phyloP scores from a whole-genome alignment of 768 basidiomycete species.

The Dioszegia aurantiaca region DNA sequence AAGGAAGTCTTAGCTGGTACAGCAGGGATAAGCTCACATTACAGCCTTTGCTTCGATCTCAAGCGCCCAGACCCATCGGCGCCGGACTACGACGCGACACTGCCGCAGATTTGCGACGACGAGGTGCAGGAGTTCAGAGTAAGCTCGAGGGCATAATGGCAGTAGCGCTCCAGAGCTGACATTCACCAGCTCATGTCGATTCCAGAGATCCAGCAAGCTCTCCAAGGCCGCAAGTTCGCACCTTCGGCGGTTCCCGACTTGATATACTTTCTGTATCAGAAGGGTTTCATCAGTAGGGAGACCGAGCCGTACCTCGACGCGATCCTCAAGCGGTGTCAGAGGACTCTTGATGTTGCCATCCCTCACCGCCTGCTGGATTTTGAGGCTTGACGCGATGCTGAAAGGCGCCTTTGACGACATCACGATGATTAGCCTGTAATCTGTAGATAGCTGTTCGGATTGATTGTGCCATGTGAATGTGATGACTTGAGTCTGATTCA shows the following conservation, averaged over 20 bases:
- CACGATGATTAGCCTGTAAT: too few relatives aligned
- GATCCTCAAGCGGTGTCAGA: conserved; percentile 53
- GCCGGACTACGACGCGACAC: not conserved
- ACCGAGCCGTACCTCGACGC: conserved; percentile 76
- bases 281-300: conserved; percentile 67
- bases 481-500: too few relatives aligned
- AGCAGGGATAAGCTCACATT: not conserved
- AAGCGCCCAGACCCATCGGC: conserved; percentile 1
- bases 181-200: conserved; percentile 4
- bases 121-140: conserved; percentile 7
- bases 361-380: conserved; percentile 10
- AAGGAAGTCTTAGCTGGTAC: not conserved
- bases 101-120: conserved; percentile 3
- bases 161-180: too few relatives aligned
- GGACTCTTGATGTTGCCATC: conserved; percentile 18
- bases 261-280: conserved; percentile 5
- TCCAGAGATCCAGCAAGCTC: not conserved
- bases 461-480: too few relatives aligned
- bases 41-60: conserved; percentile 10
- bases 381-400: too few relatives aligned
- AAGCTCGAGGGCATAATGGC: not conserved
- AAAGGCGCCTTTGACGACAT: too few relatives aligned
- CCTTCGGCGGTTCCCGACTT: conserved; percentile 10
- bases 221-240: not conserved
- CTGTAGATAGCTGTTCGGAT: too few relatives aligned